Conservation (phyloP, 1,284 basidiomycete species). For the Pseudozyma sp. region DNA sequence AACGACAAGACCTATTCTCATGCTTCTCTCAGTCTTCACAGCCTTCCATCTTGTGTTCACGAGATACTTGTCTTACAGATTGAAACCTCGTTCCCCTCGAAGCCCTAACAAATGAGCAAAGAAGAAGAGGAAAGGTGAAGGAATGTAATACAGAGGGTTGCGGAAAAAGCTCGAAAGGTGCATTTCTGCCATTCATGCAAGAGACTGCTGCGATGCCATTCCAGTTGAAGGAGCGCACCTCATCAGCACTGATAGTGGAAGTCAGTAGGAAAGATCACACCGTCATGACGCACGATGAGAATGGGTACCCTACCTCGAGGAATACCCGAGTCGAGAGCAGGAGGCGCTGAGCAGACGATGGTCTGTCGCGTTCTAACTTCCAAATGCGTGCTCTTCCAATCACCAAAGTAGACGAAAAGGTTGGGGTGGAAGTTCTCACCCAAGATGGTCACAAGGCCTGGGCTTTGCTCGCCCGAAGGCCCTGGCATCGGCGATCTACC, state of each 20-base stretch:
- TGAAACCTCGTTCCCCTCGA: background rate
- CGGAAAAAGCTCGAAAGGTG: too few species aligned
- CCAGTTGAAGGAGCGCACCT: background rate
- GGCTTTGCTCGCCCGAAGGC: constrained; percentile 63
- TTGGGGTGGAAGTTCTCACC: constrained; percentile 89
- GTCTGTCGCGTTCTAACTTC: constrained; percentile 91
- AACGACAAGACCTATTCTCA: background rate
- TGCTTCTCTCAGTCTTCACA: background rate
- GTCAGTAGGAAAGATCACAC: constrained; percentile 86
- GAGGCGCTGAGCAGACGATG: constrained; percentile 67
- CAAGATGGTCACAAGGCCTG: constrained; percentile 83
- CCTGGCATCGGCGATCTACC: constrained; percentile 35
- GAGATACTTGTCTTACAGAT: background rate
- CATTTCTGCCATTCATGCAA: too few species aligned
- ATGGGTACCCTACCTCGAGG: constrained; percentile 75
- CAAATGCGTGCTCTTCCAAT: constrained; percentile 84
- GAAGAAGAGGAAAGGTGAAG: background rate
- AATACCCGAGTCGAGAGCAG: constrained; percentile 45
- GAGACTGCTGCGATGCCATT: too few species aligned
- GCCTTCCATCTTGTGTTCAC: too few species aligned
- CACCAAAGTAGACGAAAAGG: constrained; percentile 87
- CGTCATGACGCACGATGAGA: constrained; percentile 86
- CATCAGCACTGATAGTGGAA: constrained; percentile 50
- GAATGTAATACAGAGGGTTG: background rate
- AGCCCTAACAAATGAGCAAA: background rate